Evolutionary conservation across 176 grass and related monocot genomes (phyloP), one percentile per base, ranked within the genome.

Genomic region (Lolium rigidum): DNA sequence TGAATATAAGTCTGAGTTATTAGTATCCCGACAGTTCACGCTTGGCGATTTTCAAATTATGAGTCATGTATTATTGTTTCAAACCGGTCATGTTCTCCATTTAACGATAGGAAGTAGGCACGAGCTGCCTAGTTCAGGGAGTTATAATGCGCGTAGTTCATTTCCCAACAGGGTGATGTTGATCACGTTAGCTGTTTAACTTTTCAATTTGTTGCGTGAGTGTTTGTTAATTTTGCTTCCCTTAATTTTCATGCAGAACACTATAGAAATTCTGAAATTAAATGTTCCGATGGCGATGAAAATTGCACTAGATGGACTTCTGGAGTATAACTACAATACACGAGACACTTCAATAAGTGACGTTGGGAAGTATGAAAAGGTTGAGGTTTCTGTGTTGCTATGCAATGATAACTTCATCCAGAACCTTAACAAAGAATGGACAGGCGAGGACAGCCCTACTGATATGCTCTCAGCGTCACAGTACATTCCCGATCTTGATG

Each of bases 201-300:
- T 72, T 83, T 72, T 26, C 52, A 6, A 46, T 46, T 73, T 18
- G 14, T 50, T 83, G 39, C 15, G 17, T 41, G 25, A 21, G n/a
- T 22, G 6, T 59, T 56, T 78, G 10, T 86, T 87, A 38, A 84
- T 38, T 41, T 16, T 60, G 76, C 38, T 44, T 83, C 26, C 20
- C 37, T 17, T 79, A 75, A 73, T 90, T 60, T 84, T 41, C 12
- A 17, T 84, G 74, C 84, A 99, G 97, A 96, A 89, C 65, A 92
- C 93, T 77, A 83, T 86, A 54, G 97, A 99, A 84, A 96, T 99
- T 67, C 79, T 99, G 69, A 96, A 92, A 62, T 50, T 99, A 85
- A 99, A 99, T 86, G 82, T 87, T 79, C 93, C 97, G 0, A 99
- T 96, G 97, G 94, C 80, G 74, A 96, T 99, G 92, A 95, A 96